Evolutionary conservation across 192 early-diverging fungal genomes (phyloP).

Genomic region (Ramicandelaber brevisporus): DNA sequence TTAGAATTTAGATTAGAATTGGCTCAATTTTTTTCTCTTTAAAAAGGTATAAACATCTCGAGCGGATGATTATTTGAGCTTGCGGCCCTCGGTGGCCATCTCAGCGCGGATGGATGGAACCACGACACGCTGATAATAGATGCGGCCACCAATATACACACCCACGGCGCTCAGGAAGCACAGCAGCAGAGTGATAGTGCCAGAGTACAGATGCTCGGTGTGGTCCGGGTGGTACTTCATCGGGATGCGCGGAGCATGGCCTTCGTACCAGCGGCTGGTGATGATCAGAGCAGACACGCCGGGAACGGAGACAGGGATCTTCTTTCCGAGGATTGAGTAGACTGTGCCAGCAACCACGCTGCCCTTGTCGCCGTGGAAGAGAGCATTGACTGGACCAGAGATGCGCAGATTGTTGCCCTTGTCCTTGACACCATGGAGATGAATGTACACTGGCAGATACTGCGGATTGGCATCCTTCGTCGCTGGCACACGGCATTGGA

Average conservation of each 20-base stretch:
- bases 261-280: conserved; percentile 14
- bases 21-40: no score
- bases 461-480: conserved; percentile 4
- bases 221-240: conserved; percentile 14
- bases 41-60: no score
- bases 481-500: conserved; percentile 10
- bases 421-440: conserved; percentile 2
- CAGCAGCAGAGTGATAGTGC: conserved; percentile 15
- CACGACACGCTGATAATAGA: conserved; percentile 14
- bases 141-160: conserved; percentile 16
- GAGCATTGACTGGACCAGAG: conserved; percentile 12
- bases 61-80: no score
- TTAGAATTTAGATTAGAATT: no score
- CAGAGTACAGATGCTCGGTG: conserved; percentile 14
- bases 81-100: no score
- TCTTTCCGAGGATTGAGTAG: conserved; percentile 10
- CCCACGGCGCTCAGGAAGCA: conserved; percentile 14
- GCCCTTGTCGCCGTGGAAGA: conserved; percentile 10
- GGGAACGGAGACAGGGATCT: conserved; percentile 10
- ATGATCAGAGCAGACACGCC: conserved; percentile 15
- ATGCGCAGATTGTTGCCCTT: conserved; percentile 2
- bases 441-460: conserved; percentile 4
- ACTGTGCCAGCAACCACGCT: conserved; percentile 8
- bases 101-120: conserved; percentile 10
- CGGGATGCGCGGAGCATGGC: conserved; percentile 5